Evolutionary conservation across 2,329 filamentous ascomycete species (phyloP), one percentile per base, ranked within the genome.

Genomic region (Fusarium sp.): DNA sequence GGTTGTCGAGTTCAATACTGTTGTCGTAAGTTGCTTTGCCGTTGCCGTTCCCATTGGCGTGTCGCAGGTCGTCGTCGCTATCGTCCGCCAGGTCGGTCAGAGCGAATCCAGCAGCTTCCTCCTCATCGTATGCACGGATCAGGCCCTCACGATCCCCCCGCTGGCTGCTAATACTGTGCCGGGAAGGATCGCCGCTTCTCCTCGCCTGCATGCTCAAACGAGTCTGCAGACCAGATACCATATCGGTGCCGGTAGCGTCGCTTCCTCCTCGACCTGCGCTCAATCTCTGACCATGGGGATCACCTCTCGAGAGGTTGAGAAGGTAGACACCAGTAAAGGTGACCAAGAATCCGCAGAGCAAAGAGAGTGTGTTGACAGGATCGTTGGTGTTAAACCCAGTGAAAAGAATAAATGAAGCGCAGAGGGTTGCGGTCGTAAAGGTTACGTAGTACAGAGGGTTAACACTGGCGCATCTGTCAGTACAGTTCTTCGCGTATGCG

Each of bases 401-500:
- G 84, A 97, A 98, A 54, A 98, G 91, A 77, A 98, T 97, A 80
- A 98, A 98, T 3, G 95, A 98, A 61, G 95, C 95, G 80, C 93
- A 92, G 44, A 98, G 90, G 10, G 95, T 98, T 66, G 92, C 94
- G 1, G 95, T 98, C 5, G 95, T 98, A 80, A 98, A 98, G 4
- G 94, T 97, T 56, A 98, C 95, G 81, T 98, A 98, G 85, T 98
- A 98, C 27, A 98, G 88, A 9, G 95, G 95, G 78, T 98, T 98
- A 59, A 98, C 95, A 78, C 94, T 97, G 75, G 16, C 6, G 38
- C 25, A 12, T n/a, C 14, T 18, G 30, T 66, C 40, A 68, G 66
- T 24, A 58, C 38, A 34, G 50, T 30, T 43, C 15, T 18, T 20
- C 14, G 29, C 9, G 15, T 15, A 9, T 6, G 27, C 12, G 20